Conservation (phyloP, 352 stramenopile species). For the Hyaloperonospora brassicae region DNA sequence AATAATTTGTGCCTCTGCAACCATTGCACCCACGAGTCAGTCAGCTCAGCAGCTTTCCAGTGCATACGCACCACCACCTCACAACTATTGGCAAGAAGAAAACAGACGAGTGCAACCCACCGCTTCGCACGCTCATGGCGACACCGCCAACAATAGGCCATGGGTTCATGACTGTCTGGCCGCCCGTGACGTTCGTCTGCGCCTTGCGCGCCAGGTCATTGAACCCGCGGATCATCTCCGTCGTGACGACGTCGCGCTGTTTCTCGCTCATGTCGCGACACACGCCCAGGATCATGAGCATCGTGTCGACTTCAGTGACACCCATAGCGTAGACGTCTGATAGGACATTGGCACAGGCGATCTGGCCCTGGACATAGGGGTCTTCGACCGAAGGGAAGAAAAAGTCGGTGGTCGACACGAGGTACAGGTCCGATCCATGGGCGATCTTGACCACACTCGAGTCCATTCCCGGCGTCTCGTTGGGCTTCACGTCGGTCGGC, state of each 20-base stretch:
- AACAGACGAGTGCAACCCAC: conserved; percentile 23
- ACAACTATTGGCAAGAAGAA: not conserved
- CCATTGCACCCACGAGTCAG: not conserved
- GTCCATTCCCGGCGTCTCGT: conserved; percentile 86
- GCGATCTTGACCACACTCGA: conserved; percentile 87
- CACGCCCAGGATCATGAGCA: conserved; percentile 92
- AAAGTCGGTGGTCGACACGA: conserved; percentile 93
- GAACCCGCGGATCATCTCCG: conserved; percentile 92
- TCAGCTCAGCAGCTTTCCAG: not conserved
- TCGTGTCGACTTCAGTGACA: conserved; percentile 90
- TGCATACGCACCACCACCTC: not conserved
- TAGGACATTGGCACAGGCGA: conserved; percentile 92
- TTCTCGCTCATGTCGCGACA: conserved; percentile 89
- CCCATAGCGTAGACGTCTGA: conserved; percentile 93
- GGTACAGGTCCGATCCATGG: conserved; percentile 76
- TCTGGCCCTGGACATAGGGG: conserved; percentile 89
- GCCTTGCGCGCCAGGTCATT: conserved; percentile 84
- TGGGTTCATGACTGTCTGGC: conserved; percentile 94
- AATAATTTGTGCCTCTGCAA: conserved; percentile 75
- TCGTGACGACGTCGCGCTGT: conserved; percentile 88
- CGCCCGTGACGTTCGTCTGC: conserved; percentile 88
- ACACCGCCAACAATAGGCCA: conserved; percentile 94
- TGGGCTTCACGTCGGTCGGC: conserved; percentile 87
- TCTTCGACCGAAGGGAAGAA: conserved; percentile 94
- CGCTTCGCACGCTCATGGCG: conserved; percentile 81